Evolutionary conservation across 257 asterid genomes (phyloP), one percentile per base, ranked within the genome.

Genomic region (Anisodus acutangulus): DNA sequence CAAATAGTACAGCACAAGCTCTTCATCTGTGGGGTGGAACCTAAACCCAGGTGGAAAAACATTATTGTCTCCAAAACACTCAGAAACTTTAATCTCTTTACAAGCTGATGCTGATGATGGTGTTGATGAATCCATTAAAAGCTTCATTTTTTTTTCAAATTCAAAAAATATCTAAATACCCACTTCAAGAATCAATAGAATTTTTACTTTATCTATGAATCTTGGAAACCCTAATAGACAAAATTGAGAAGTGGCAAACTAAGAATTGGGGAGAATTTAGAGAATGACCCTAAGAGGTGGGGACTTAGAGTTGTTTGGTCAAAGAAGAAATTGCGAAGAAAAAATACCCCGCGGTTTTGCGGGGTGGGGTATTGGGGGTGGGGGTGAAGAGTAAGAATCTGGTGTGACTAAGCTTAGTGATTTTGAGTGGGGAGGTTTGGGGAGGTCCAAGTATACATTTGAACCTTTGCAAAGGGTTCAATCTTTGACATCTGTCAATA

Each of bases 1-100:
- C 37, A 95, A 87, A 74, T 93, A 90, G 90, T 91, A 95, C 17
- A 94, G 88, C 47, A 95, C 91, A 64, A 95, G 89, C 87, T 95
- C 98, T 85, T 95, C 98, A 43, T 95, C 98, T 9, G 98, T 94
- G 4, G 98, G 98, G 83, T 95, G 98, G 84, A 95, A 95, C 71
- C 98, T 87, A 90, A 95, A 95, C 22, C 98, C 98, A 39, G 98
- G 98, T 4, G 97, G 93, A 37, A 92, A 95, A 19, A 70, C 49
- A 12, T 85, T 86, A 2, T 7, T 82, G 6, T 90, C 91, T 45
- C 83, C 88, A 1, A 67, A 84, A 68, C 51, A 68, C 3, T 68
- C 51, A 1, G 78, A 68, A 37, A 91, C 82, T 57, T 87, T 87
- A 31, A 88, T 79, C 79, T 86, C 93, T 17, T 85, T 41, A 41